Percentiles rank a stretch among this genome's conserved stretches.
Evolutionary conservation across 2,329 filamentous ascomycete genomes (phyloP).

Genomic region (Kalmusia sp.): DNA sequence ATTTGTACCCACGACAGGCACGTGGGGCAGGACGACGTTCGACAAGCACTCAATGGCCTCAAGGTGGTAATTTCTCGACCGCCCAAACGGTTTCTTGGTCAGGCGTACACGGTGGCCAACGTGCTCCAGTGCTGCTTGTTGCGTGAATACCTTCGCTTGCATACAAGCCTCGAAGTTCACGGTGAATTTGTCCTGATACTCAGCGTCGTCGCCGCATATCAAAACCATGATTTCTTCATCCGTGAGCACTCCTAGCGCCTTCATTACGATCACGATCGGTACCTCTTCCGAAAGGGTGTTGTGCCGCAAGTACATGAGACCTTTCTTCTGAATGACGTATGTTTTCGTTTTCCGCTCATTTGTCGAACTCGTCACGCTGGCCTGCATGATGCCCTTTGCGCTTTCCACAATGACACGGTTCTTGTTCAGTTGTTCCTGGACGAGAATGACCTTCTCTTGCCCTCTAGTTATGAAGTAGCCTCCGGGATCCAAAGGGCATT

Average conservation of each 20-base stretch:
- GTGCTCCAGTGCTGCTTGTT: slow-evolving; percentile 94
- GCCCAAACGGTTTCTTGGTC: slow-evolving; percentile 69
- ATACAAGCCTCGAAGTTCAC: slow-evolving; percentile 90
- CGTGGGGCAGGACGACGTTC: slow-evolving; percentile 92
- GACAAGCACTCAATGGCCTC: slow-evolving; percentile 93
- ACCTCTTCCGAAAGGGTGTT: slow-evolving; percentile 93
- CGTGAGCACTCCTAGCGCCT: slow-evolving; percentile 90
- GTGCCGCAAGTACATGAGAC: slow-evolving; percentile 85
- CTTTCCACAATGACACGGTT: slow-evolving; percentile 98
- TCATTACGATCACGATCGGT: slow-evolving; percentile 92
- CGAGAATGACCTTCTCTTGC: slow-evolving; percentile 97
- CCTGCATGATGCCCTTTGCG: slow-evolving; percentile 92
- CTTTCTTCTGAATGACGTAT: slow-evolving; percentile 93
- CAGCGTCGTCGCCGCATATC: slow-evolving; percentile 83
- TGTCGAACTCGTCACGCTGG: slow-evolving; percentile 91
- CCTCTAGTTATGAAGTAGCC: slow-evolving; percentile 98
- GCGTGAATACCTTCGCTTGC: slow-evolving; percentile 86
- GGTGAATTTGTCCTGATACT: slow-evolving; percentile 93
- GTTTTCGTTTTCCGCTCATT: slow-evolving; percentile 98
- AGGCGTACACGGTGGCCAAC: slow-evolving; percentile 81
- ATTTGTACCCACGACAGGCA: slow-evolving; percentile 88
- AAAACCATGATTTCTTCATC: slow-evolving; percentile 95
- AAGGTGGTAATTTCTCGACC: slow-evolving; percentile 76
- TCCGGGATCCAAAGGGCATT: slow-evolving; percentile 94
- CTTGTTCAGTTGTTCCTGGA: slow-evolving; percentile 98